A percentile compares a stretch with the other conserved stretches of the same genome.
Evolutionary conservation across 805 yeast species (phyloP).

Genomic region (Candida michaelii): DNA sequence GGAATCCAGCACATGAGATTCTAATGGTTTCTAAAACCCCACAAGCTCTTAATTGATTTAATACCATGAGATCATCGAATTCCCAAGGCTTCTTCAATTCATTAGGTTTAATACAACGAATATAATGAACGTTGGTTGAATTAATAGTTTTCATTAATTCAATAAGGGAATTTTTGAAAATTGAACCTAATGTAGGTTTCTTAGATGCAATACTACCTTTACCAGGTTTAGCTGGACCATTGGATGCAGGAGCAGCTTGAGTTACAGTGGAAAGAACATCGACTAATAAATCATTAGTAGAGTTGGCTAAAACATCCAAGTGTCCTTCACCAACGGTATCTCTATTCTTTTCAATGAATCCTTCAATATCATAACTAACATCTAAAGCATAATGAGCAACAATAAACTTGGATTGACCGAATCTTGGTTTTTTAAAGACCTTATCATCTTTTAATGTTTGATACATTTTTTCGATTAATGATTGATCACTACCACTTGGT

Average conservation of each 20-base stretch:
- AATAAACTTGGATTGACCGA: conserved; percentile 87
- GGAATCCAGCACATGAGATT: conserved; percentile 97
- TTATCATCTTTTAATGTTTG: conserved; percentile 75
- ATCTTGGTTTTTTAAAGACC: conserved; percentile 89
- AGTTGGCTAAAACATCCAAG: conserved; percentile 72
- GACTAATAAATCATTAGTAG: conserved; percentile 65
- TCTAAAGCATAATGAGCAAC: conserved; percentile 94
- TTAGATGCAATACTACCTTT: conserved; percentile 43
- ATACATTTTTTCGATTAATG: conserved; percentile 89
- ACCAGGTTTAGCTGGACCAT: conserved; percentile 25
- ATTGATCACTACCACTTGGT: conserved; percentile 90
- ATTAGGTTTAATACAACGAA: conserved; percentile 96
- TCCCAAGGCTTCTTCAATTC: conserved; percentile 94
- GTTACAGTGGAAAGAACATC: conserved; percentile 68
- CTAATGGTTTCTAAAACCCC: conserved; percentile 97
- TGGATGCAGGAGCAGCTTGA: conserved; percentile 49
- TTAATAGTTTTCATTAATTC: conserved; percentile 91
- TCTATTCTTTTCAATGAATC: conserved; percentile 94
- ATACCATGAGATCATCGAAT: conserved; percentile 91
- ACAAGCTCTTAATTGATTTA: conserved; percentile 94
- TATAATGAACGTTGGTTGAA: conserved; percentile 94
- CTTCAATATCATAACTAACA: conserved; percentile 88
- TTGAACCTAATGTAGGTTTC: conserved; percentile 93
- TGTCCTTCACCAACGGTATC: conserved; percentile 98
- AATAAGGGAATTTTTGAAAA: conserved; percentile 87